Conservation (phyloP, 148 eudicot species). For the Selenicereus undatus region DNA sequence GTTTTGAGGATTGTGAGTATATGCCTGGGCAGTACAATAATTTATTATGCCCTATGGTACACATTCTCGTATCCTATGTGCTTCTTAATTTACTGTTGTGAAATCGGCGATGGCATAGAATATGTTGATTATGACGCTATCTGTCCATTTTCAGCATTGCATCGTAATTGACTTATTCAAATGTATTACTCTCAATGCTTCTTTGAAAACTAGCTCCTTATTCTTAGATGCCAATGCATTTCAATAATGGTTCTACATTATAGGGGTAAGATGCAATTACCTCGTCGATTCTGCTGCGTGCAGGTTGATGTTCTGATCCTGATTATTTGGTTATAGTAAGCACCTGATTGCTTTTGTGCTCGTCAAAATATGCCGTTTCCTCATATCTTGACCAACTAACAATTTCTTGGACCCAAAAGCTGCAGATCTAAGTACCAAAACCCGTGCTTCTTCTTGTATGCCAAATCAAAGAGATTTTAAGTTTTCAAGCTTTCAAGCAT, state of each 20-base stretch:
- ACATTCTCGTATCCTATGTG: background rate
- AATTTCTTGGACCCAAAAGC: background rate
- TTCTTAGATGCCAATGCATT: background rate
- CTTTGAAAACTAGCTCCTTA: no score
- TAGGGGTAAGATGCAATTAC: background rate
- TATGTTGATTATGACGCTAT: background rate
- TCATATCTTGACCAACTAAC: background rate
- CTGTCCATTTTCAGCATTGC: background rate
- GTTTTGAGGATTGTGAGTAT: slow-evolving; percentile 38
- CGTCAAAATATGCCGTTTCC: background rate
- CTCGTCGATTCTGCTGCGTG: background rate
- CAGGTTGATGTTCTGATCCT: background rate
- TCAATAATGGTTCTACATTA: background rate
- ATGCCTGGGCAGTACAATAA: slow-evolving; percentile 50
- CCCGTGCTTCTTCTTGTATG: background rate
- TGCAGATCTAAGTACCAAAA: background rate
- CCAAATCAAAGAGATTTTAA: background rate
- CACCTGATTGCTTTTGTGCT: background rate
- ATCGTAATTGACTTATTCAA: background rate
- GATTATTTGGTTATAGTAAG: background rate
- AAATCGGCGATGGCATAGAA: background rate
- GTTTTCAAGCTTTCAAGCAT: background rate
- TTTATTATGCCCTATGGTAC: slow-evolving; percentile 61
- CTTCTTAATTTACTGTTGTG: background rate
- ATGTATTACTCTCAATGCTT: background rate